Evolutionary conservation across 495 filamentous ascomycete genomes (phyloP).

Genomic region (Chlorociboria aeruginascens): DNA sequence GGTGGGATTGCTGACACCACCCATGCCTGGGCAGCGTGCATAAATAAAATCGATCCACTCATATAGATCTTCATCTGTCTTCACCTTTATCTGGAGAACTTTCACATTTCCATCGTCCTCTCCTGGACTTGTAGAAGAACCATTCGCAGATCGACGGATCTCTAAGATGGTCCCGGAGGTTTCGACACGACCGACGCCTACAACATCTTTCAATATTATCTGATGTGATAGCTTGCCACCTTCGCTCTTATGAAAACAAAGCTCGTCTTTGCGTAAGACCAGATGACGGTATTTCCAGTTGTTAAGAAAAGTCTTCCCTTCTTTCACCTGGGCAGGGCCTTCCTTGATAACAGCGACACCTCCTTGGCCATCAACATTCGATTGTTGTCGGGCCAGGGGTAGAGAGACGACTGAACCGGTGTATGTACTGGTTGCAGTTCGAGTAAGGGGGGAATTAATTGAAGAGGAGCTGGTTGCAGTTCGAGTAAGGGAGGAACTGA

Average conservation of each 20-base stretch:
- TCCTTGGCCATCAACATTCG: conserved; percentile 46
- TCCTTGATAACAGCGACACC: conserved; percentile 74
- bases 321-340: conserved; percentile 73
- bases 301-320: conserved; percentile 72
- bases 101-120: conserved; percentile 66
- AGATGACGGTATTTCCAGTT: conserved; percentile 82
- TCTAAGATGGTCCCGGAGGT: conserved; percentile 83
- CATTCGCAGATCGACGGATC: conserved; percentile 61
- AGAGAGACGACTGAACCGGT: conserved; percentile 55
- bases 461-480: conserved; percentile 44
- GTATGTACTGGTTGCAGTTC: conserved; percentile 46
- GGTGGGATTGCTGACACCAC: conserved; percentile 94
- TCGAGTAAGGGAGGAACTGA: conserved; percentile 46
- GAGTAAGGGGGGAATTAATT: conserved; percentile 43
- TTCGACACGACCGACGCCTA: conserved; percentile 76
- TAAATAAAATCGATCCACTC: conserved; percentile 98
- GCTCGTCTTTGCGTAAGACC: conserved; percentile 72
- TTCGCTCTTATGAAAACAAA: conserved; percentile 88
- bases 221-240: conserved; percentile 69
- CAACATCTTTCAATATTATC: conserved; percentile 72
- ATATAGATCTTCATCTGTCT: conserved; percentile 90
- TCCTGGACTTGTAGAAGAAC: conserved; percentile 46
- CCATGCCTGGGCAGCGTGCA: conserved; percentile 90
- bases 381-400: conserved; percentile 48
- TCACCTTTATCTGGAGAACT: conserved; percentile 77